phyloP scores from a whole-genome alignment of 306 rosid species.

The Sesbania bispinosa region DNA sequence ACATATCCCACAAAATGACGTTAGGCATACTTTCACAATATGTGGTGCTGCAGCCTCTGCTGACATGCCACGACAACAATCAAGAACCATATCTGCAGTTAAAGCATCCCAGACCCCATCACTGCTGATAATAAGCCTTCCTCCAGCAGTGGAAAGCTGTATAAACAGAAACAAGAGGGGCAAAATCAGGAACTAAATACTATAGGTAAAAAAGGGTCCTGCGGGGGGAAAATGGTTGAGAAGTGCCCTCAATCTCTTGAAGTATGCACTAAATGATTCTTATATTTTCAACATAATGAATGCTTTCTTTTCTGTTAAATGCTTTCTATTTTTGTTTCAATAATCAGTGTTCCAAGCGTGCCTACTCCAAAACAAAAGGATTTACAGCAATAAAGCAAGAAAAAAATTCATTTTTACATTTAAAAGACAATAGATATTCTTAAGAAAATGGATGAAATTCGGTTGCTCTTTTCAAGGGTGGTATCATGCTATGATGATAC shows the following conservation, averaged over 20 bases:
- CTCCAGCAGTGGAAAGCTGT: slow-evolving; percentile 87
- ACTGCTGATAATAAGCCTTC: slow-evolving; percentile 86
- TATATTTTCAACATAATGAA: not conserved
- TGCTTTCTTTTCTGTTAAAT: not conserved
- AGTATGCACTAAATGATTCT: not conserved
- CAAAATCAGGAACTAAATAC: not conserved
- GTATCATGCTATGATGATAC: not conserved
- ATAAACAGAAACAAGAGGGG: slow-evolving; percentile 10
- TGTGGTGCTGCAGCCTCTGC: slow-evolving; percentile 85
- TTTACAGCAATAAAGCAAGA: not conserved
- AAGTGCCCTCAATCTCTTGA: not conserved
- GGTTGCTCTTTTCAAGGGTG: not conserved
- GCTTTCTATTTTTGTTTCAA: not conserved
- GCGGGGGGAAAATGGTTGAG: not conserved
- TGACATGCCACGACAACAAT: slow-evolving; percentile 85
- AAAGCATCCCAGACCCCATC: slow-evolving; percentile 99
- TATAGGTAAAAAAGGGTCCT: not conserved
- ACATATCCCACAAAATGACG: not conserved
- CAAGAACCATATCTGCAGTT: slow-evolving; percentile 69
- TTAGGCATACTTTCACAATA: slow-evolving; percentile 70
- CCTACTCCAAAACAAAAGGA: not conserved
- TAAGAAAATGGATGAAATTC: not conserved
- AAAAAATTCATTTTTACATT: not conserved
- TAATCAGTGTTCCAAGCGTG: not conserved
- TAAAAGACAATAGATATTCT: slow-evolving; percentile 1